phyloP scores from a whole-genome alignment of 208 protist species.

The Leishmania aethiopica region DNA sequence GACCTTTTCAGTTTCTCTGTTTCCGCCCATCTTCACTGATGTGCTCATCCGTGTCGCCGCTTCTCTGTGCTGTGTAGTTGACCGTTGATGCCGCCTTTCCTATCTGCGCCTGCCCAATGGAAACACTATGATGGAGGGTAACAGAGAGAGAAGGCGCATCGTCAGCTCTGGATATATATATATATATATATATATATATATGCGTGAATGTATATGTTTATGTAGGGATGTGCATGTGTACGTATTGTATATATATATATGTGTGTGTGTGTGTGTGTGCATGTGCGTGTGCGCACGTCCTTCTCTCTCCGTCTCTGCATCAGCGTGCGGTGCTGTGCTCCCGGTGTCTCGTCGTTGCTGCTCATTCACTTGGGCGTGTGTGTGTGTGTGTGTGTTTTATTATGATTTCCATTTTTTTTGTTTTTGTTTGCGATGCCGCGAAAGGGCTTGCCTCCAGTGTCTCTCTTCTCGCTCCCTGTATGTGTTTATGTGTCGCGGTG shows the following conservation, averaged over 20 bases:
- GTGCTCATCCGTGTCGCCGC: not conserved
- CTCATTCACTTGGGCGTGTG: no score
- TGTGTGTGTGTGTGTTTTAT: no score
- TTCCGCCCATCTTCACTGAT: not conserved
- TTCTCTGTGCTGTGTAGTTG: not conserved
- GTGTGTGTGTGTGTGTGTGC: constrained; percentile 1
- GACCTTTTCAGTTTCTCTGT: no score
- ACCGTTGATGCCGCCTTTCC: not conserved
- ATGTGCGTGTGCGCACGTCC: not conserved
- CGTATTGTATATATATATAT: not conserved
- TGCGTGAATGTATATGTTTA: not conserved
- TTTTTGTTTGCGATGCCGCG: not conserved
- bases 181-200: not conserved
- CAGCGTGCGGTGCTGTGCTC: not conserved
- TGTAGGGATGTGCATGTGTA: no score
- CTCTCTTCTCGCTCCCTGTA: not conserved
- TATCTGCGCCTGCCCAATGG: not conserved
- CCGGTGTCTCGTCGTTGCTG: no score
- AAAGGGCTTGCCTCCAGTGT: not conserved
- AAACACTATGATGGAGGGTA: not conserved
- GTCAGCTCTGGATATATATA: not conserved
- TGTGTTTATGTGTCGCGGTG: no score
- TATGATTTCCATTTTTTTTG: not conserved
- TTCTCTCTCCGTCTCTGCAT: not conserved
- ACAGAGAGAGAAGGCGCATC: not conserved